Evolutionary conservation across 2,329 filamentous ascomycete genomes (phyloP), one percentile per base, ranked within the genome.

Genomic region (Rutstroemia sp.): DNA sequence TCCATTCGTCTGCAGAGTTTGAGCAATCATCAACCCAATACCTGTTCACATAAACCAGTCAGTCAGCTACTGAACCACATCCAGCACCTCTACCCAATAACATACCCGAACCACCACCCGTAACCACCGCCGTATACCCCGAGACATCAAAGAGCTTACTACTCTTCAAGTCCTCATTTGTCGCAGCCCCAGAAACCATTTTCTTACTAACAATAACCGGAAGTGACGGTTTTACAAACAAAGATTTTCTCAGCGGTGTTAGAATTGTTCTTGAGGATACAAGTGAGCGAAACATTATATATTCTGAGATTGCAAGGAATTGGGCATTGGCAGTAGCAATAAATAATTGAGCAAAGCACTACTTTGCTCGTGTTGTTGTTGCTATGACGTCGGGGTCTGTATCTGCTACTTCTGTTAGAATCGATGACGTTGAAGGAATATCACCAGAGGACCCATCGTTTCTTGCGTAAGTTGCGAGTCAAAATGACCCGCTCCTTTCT

Each of bases 21-120:
- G 42, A 3, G 65, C 63, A 23, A 68, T 67, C 63, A 69, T 68
- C 8, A 68, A 49, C 3, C 66, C 65, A 51, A 68, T 67, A 23
- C 66, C 66, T 10, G 54, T 48, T 3, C 16, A 34, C 10, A 34
- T 34, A 34, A 12, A 9, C 30, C 12, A 46, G 12, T 40, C n/a
- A 40, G 39, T 16, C 14, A 17, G 27, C 27, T 30, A 10, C 27
- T 3, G 23, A 4, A 4, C 23, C 30, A 34, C 30, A 14, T 42
- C 6, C 6, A 8, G 1, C 39, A 42, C 17, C 17, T 42, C n/a
- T 7, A 42, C 9, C 17, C 12, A 10, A 14, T 17, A 45, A 48
- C 30, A 30, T 48, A 48, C 46, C 46, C 30, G 46, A 30, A n/a
- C 61, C 61, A 40, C 62, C 59, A 46, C 62, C 60, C 19, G 61